Evolutionary conservation across 225 moss, liverwort and hornwort species (phyloP), one percentile per base, ranked within the genome.

Genomic region (Bryoerythrophyllum caledonicum): DNA sequence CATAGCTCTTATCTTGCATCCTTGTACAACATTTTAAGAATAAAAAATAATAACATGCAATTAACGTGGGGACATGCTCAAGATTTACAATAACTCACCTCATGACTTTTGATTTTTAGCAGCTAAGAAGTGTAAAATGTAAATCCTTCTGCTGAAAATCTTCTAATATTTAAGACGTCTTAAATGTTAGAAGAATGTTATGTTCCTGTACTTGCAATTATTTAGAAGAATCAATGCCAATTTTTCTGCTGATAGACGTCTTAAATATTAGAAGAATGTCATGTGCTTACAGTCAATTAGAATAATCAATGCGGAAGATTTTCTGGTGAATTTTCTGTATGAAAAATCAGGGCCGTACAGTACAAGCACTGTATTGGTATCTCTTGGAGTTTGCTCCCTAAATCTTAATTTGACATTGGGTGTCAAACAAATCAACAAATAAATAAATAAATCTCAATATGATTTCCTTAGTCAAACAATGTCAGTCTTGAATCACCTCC

Each of bases 341-440:
- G 19, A 1, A 2, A 67, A 10, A 49, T 49, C 48, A 10, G 48
- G 4, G 30, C 49, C 2, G 49, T 49, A 67, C 49, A 30, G 54
- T 11, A 19, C 67, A n/a, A 10, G 10, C 27, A 17, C 20, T 30
- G 34, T 32, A 32, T 13, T 7, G 2, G 35, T 23, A 53, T 68
- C 34, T 68, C 68, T 35, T 53, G 68, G 68, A 20, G 1, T 32
- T 52, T 68, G 68, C 53, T 68, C 53, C 49, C 34, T 10, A 32
- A 32, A 53, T 53, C 68, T 21, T 4, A 35, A 52, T 49, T 49
- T 49, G 48, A 49, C 48, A 17, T 17, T 19, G 1, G 17, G 46
- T 6, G 4, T 49, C 19, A 1, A 6, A 17, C 38, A 38, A 38
- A 1, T 38, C 0, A 9, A 8, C 8, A 44, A 15, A 44, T 4